Conservation (phyloP, 2,329 filamentous ascomycete genomes). For the Helotiales sp. region DNA sequence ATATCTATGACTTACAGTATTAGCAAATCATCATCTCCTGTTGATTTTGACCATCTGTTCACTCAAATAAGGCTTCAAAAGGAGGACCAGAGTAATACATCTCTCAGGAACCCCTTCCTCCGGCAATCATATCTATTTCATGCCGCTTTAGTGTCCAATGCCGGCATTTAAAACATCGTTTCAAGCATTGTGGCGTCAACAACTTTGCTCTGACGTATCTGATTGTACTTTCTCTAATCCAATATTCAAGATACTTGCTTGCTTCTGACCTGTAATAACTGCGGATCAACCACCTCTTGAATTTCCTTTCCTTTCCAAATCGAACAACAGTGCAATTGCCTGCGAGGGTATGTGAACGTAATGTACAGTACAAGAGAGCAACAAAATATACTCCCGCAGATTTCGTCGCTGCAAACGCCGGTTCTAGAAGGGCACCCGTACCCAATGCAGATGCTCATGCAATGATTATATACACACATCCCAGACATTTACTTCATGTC, state of each 20-base stretch:
- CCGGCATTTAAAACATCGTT: not conserved
- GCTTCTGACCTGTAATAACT: not conserved
- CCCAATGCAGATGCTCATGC: conserved; percentile 32
- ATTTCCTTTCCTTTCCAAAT: conserved; percentile 18
- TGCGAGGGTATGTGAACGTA: conserved; percentile 39
- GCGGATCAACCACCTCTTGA: not conserved
- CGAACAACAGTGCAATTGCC: conserved; percentile 30
- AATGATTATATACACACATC: conserved; percentile 35
- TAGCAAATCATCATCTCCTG: no score
- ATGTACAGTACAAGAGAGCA: conserved; percentile 36
- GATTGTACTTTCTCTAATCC: conserved; percentile 2
- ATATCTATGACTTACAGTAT: no score
- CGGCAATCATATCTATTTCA: no score
- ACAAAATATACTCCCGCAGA: conserved; percentile 24
- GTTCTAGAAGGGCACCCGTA: conserved; percentile 29
- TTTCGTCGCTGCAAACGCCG: conserved; percentile 37
- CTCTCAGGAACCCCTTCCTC: no score
- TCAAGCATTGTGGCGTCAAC: not conserved
- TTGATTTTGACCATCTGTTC: no score
- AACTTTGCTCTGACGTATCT: conserved; percentile 5
- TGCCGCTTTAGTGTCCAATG: not conserved
- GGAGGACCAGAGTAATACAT: no score
- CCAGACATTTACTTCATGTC: conserved; percentile 2
- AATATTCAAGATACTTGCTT: not conserved
- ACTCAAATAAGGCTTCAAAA: no score